phyloP scores from a whole-genome alignment of 2,329 filamentous ascomycete genomes.

The Fusarium siculi region DNA sequence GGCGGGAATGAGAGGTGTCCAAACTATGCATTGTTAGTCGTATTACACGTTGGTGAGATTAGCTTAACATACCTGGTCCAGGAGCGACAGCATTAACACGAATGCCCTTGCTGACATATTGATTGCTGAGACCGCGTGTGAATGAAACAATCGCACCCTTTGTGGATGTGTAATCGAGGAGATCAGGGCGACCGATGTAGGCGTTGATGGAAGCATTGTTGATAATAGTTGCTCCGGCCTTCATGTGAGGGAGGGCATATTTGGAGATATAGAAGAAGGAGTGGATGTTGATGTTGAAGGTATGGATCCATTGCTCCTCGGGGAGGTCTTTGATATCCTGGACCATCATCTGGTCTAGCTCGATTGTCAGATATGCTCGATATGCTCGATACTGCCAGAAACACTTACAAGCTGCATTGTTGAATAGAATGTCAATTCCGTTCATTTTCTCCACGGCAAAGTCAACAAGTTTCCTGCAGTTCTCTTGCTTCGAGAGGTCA shows the following conservation, averaged over 20 bases:
- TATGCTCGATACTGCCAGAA: neutral
- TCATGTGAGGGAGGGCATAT: conserved; percentile 79
- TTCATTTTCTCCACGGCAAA: conserved; percentile 73
- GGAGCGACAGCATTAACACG: conserved; percentile 81
- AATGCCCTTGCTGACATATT: conserved; percentile 77
- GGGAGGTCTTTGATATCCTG: conserved; percentile 76
- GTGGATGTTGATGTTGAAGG: conserved; percentile 87
- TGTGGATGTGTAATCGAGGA: conserved; percentile 84
- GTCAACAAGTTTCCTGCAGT: conserved; percentile 77
- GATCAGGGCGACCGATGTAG: conserved; percentile 81
- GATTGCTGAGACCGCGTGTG: conserved; percentile 80
- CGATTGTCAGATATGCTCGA: neutral
- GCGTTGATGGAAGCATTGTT: conserved; percentile 88
- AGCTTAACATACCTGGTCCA: conserved; percentile 62
- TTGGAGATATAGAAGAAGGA: conserved; percentile 84
- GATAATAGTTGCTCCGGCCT: conserved; percentile 79
- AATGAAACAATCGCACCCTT: conserved; percentile 84
- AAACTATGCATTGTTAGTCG: conserved; percentile 58
- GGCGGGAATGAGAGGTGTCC: conserved; percentile 78
- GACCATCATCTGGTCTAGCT: conserved; percentile 67
- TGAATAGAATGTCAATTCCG: conserved; percentile 77
- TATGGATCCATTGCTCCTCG: conserved; percentile 82
- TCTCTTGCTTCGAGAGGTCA: conserved; percentile 72
- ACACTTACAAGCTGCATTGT: conserved; percentile 77
- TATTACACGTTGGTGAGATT: too few species aligned